Conservation (phyloP, 768 basidiomycete species). For the Cystofilobasidium macerans region DNA sequence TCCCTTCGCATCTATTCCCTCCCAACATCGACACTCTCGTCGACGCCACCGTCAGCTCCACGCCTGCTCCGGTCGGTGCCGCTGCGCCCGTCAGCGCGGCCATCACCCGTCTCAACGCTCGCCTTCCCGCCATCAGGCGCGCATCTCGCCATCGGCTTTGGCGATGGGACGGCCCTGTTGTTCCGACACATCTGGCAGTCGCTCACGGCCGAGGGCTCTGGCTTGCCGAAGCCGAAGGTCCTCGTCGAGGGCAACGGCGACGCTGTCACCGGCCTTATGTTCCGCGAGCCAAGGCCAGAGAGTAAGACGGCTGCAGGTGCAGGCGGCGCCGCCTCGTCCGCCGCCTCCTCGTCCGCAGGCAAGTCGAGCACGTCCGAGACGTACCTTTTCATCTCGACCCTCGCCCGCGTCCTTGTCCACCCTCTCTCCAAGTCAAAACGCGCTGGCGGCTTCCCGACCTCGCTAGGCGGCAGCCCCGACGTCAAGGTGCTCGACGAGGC, state of each 20-base stretch:
- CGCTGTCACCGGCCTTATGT: conserved; percentile 85
- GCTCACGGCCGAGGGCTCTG: conserved; percentile 43
- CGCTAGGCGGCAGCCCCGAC: conserved; percentile 38
- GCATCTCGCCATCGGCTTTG: conserved; percentile 85
- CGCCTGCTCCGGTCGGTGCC: not conserved
- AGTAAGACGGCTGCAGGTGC: no score
- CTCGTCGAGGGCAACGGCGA: conserved; percentile 72
- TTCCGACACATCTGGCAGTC: conserved; percentile 89
- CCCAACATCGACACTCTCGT: conserved; percentile 37
- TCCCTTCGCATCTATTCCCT: conserved; percentile 59
- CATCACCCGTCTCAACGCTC: conserved; percentile 56
- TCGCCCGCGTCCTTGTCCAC: not conserved
- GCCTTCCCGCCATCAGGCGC: conserved; percentile 66
- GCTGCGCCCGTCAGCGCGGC: not conserved
- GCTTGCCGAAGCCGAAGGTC: conserved; percentile 73
- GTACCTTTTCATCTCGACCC: not conserved
- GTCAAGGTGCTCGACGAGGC: conserved; percentile 71
- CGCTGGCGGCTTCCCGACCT: not conserved
- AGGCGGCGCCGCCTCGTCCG: no score
- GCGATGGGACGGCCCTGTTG: conserved; percentile 82
- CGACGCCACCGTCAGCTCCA: not conserved
- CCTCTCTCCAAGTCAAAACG: not conserved
- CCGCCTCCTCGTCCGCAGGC: not conserved
- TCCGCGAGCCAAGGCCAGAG: conserved; percentile 66
- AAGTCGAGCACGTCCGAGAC: not conserved